A percentile compares a stretch with the other conserved stretches of the same genome.
These are phyloP conservation scores for Quambalaria eucalypti DNA, from an alignment of 1,284 basidiomycete species.

Conservation along the genomic window DNA sequence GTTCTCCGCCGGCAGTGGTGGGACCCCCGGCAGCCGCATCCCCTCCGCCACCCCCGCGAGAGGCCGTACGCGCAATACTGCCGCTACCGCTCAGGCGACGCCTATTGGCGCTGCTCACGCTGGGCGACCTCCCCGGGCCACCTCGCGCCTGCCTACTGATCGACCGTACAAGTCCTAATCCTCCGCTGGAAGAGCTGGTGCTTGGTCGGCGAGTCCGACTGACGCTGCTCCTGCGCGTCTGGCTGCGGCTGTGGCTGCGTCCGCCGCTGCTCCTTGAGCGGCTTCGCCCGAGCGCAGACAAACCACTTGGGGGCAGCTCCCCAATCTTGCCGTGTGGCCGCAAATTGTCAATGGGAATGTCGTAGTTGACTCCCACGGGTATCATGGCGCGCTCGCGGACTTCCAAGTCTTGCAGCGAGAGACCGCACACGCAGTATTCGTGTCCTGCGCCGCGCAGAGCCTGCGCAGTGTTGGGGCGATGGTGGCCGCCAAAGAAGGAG, in stretches of 20 bases:
- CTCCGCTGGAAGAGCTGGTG: no score
- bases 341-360: conserved; percentile 21
- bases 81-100: no score
- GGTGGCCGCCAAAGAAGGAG: not conserved
- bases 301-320: conserved; percentile 21
- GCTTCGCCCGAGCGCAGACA: not conserved
- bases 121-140: no score
- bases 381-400: conserved; percentile 37
- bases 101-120: no score
- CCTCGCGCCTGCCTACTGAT: no score
- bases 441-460: conserved; percentile 29
- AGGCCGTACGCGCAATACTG: no score
- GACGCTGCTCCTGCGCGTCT: not conserved
- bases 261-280: not conserved
- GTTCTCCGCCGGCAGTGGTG: no score
- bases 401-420: conserved; percentile 35
- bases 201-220: not conserved
- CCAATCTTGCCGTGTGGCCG: conserved; percentile 38
- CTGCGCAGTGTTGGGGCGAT: conserved; percentile 19
- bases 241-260: no score
- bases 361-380: conserved; percentile 23
- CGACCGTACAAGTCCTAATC: no score
- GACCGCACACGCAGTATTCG: conserved; percentile 45
- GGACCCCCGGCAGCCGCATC: no score
- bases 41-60: no score